Percentiles rank a stretch among this genome's conserved stretches.
Evolutionary conservation across 805 yeast genomes (phyloP).

Genomic region (Wickerhamomyces ciferrii): DNA sequence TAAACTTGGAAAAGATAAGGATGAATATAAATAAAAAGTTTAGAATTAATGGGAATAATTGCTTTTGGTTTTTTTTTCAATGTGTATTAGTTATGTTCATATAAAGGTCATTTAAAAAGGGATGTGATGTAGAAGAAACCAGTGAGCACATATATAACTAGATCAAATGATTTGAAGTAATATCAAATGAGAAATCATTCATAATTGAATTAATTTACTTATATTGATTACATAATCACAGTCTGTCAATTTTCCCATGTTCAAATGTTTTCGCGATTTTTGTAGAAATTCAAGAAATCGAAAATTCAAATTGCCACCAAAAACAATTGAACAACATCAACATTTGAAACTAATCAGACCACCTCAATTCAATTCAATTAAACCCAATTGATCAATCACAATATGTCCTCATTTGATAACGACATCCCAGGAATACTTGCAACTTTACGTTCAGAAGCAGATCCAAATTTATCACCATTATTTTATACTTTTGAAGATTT

Average conservation of each 20-base stretch:
- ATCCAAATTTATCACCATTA: conserved; percentile 53
- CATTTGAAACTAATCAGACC: no score
- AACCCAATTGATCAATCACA: background rate
- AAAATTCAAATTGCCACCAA: background rate
- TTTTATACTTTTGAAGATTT: conserved; percentile 74
- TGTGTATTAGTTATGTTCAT: background rate
- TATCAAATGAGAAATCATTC: no score
- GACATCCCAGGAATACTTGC: conserved; percentile 22
- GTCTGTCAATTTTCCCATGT: no score
- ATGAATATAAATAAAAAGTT: background rate
- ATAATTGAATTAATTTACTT: no score
- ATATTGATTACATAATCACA: no score
- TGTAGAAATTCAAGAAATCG: no score
- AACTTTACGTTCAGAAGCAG: conserved; percentile 61
- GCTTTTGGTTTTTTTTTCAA: background rate
- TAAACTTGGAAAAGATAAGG: background rate
- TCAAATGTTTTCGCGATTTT: no score
- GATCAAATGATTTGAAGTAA: no score
- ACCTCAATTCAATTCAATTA: no score
- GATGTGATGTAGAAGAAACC: background rate
- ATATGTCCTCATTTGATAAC: background rate
- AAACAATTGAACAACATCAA: background rate
- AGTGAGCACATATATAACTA: no score
- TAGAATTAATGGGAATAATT: background rate
- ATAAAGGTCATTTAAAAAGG: background rate